Evolutionary conservation across 805 yeast genomes (phyloP).

Genomic region (Komagataella pastoris): DNA sequence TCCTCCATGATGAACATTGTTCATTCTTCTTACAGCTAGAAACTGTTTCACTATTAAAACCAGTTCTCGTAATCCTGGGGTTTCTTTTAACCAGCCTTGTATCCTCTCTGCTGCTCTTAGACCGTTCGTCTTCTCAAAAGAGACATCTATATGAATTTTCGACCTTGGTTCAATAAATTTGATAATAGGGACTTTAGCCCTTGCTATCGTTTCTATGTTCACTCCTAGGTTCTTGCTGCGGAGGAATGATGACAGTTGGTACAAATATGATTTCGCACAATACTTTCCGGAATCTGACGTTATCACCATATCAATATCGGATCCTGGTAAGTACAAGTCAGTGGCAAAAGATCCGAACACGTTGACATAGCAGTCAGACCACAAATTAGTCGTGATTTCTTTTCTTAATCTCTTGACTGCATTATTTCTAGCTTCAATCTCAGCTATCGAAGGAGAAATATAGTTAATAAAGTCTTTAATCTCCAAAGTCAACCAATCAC

Average conservation of each 20-base stretch:
- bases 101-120: constrained; percentile 71
- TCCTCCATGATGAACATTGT: constrained; percentile 88
- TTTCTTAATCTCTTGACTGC: constrained; percentile 48
- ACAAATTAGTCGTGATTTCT: constrained; percentile 36
- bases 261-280: constrained; percentile 53
- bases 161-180: constrained; percentile 70
- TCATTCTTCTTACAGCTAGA: constrained; percentile 59
- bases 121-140: constrained; percentile 80
- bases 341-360: constrained; percentile 95
- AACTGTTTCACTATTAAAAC: constrained; percentile 80
- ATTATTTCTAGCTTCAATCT: constrained; percentile 51
- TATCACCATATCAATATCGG: constrained; percentile 91
- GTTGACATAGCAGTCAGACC: constrained; percentile 71
- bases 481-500: constrained; percentile 81
- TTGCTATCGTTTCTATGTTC: constrained; percentile 73
- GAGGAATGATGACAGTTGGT: constrained; percentile 59
- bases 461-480: constrained; percentile 75
- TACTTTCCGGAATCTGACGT: constrained; percentile 45
- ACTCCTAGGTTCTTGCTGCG: constrained; percentile 49
- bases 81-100: constrained; percentile 53
- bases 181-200: constrained; percentile 88
- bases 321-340: constrained; percentile 84
- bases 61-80: constrained; percentile 74
- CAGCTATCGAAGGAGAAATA: constrained; percentile 72
- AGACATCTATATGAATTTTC: constrained; percentile 71